phyloP scores from a whole-genome alignment of 139 green algal species.

The Picocystis salinarum region DNA sequence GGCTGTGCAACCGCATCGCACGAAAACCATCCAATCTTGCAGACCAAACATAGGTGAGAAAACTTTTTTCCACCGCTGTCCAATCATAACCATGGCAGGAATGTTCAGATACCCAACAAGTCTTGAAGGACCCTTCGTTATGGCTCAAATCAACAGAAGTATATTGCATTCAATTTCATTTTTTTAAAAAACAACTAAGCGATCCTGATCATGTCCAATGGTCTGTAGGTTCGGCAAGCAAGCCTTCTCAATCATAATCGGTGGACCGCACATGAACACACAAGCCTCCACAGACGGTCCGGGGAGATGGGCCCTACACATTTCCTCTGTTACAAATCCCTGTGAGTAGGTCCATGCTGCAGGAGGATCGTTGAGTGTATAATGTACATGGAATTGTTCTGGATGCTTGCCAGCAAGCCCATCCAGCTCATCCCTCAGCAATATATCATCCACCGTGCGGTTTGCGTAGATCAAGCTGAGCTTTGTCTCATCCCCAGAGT shows the following conservation, averaged over 20 bases:
- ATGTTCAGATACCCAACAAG: too few species aligned
- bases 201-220: too few species aligned
- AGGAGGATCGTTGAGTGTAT: conserved; percentile 23
- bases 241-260: conserved; percentile 72
- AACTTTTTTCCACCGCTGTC: too few species aligned
- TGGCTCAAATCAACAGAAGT: too few species aligned
- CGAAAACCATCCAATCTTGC: too few species aligned
- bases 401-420: conserved; percentile 32
- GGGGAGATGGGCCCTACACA: conserved; percentile 56
- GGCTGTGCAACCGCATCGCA: too few species aligned
- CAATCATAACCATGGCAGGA: too few species aligned
- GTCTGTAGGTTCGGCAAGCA: conserved; percentile 63
- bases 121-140: too few species aligned
- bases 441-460: conserved; percentile 76
- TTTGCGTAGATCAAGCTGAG: conserved; percentile 88
- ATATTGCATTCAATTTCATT: too few species aligned
- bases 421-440: conserved; percentile 78
- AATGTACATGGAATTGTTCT: conserved; percentile 39
- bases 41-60: too few species aligned
- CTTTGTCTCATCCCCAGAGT: conserved; percentile 59
- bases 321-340: conserved; percentile 58
- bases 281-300: conserved; percentile 21
- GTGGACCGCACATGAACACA: conserved; percentile 74
- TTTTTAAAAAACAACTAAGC: too few species aligned
- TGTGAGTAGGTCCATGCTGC: conserved; percentile 42